Evolutionary conservation across 352 stramenopile species (phyloP).

Genomic region (Phytophthora litchii): DNA sequence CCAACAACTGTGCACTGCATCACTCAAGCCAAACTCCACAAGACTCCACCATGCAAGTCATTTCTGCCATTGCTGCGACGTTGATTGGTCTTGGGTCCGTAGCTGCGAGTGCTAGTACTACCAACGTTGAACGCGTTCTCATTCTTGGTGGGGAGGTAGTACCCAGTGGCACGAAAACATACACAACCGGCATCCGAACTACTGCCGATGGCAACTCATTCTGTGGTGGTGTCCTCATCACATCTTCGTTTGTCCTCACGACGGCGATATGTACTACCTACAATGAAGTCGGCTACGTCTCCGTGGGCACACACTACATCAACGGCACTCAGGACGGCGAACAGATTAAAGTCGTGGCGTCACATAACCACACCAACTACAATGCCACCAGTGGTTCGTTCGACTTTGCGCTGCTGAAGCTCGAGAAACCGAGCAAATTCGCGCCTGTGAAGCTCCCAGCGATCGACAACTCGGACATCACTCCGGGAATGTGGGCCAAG

Average conservation of each 20-base stretch:
- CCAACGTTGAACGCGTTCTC: slow-evolving; percentile 16
- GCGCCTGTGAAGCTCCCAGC: slow-evolving; percentile 35
- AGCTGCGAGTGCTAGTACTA: not conserved
- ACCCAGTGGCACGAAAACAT: slow-evolving; percentile 40
- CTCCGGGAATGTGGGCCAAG: slow-evolving; percentile 28
- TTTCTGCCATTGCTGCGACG: slow-evolving; percentile 11
- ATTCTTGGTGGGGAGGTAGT: slow-evolving; percentile 46
- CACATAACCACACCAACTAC: slow-evolving; percentile 12
- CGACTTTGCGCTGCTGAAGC: slow-evolving; percentile 58
- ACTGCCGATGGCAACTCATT: slow-evolving; percentile 17
- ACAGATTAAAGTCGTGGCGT: slow-evolving; percentile 14
- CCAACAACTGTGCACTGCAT: slow-evolving; percentile 16
- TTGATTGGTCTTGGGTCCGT: slow-evolving; percentile 11
- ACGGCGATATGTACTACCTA: slow-evolving; percentile 9
- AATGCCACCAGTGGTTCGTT: slow-evolving; percentile 2
- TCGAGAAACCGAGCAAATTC: slow-evolving; percentile 38
- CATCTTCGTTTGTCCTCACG: slow-evolving; percentile 16
- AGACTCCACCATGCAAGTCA: slow-evolving; percentile 22
- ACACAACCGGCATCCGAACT: slow-evolving; percentile 26
- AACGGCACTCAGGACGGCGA: slow-evolving; percentile 28
- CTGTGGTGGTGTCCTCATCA: slow-evolving; percentile 20
- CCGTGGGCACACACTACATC: slow-evolving; percentile 24
- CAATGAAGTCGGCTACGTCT: slow-evolving; percentile 3
- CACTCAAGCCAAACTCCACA: slow-evolving; percentile 5
- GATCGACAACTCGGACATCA: slow-evolving; percentile 31